Conservation (phyloP, 371 early-diverging fungal species). For the Apophysomyces elegans region DNA sequence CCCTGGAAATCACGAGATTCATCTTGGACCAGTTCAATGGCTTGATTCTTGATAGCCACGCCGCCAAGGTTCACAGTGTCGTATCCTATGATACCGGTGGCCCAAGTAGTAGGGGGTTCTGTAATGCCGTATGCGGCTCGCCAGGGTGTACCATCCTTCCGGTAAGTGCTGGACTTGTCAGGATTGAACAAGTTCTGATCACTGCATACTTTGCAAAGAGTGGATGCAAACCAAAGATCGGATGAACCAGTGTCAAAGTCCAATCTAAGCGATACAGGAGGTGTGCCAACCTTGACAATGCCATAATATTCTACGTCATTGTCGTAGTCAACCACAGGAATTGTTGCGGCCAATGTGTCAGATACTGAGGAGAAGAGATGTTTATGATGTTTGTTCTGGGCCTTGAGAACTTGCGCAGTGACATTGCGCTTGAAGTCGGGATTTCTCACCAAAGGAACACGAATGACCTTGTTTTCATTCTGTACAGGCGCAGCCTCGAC, state of each 20-base stretch:
- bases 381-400: constrained; percentile 25
- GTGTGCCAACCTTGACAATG: constrained; percentile 63
- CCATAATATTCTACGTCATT: constrained; percentile 58
- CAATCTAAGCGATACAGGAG: constrained; percentile 63
- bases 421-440: constrained; percentile 20
- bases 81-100: constrained; percentile 34
- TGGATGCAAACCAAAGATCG: constrained; percentile 63
- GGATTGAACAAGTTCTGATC: constrained; percentile 47
- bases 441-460: constrained; percentile 22
- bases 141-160: constrained; percentile 44
- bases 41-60: constrained; percentile 28
- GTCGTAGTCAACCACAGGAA: constrained; percentile 26
- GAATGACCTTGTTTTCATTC: constrained; percentile 1
- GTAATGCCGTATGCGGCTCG: constrained; percentile 49
- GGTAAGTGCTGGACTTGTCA: constrained; percentile 48
- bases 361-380: background rate
- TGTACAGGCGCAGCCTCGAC: constrained; percentile 12
- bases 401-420: constrained; percentile 17
- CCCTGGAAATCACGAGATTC: constrained; percentile 20
- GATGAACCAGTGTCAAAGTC: constrained; percentile 79
- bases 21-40: constrained; percentile 29
- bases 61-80: constrained; percentile 36
- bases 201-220: constrained; percentile 41
- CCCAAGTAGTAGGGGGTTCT: constrained; percentile 31
- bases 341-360: constrained; percentile 5